These are phyloP conservation scores for Phyllosticta capitalensis DNA, from an alignment of 2,329 filamentous ascomycete species.

Conservation along the genomic window DNA sequence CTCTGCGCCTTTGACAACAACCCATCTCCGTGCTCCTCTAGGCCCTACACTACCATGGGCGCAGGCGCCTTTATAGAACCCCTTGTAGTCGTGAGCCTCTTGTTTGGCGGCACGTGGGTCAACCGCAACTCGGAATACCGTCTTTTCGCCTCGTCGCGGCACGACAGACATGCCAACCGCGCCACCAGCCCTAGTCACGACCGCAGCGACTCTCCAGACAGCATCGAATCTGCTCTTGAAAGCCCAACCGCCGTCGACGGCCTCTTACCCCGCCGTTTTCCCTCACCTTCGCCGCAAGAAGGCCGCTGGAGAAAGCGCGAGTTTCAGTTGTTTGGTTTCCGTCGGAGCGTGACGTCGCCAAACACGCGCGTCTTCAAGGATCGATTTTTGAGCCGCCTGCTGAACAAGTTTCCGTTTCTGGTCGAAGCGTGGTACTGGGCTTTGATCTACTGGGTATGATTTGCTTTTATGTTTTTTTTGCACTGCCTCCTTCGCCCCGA, in stretches of 20 bases:
- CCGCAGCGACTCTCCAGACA: slow-evolving; percentile 30
- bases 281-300: slow-evolving; percentile 37
- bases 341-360: slow-evolving; percentile 45
- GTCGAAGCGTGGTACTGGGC: slow-evolving; percentile 72
- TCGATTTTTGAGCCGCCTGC: slow-evolving; percentile 52
- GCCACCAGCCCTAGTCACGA: slow-evolving; percentile 12
- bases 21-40: background rate
- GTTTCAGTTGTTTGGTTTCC: slow-evolving; percentile 37
- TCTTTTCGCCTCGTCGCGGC: slow-evolving; percentile 22
- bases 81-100: slow-evolving; percentile 49
- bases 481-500: background rate
- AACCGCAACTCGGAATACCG: slow-evolving; percentile 42
- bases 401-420: slow-evolving; percentile 60
- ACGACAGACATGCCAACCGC: background rate
- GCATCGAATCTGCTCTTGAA: slow-evolving; percentile 31
- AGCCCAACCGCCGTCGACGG: slow-evolving; percentile 25
- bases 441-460: slow-evolving; percentile 63
- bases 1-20: background rate
- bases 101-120: slow-evolving; percentile 53
- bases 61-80: slow-evolving; percentile 51
- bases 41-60: slow-evolving; percentile 34
- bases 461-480: background rate
- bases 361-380: slow-evolving; percentile 53
- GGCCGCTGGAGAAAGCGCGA: slow-evolving; percentile 42
- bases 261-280: slow-evolving; percentile 23